These are phyloP conservation scores for Pseudogymnoascus sp. DNA, from an alignment of 2,329 filamentous ascomycete species.

Conservation along the genomic window DNA sequence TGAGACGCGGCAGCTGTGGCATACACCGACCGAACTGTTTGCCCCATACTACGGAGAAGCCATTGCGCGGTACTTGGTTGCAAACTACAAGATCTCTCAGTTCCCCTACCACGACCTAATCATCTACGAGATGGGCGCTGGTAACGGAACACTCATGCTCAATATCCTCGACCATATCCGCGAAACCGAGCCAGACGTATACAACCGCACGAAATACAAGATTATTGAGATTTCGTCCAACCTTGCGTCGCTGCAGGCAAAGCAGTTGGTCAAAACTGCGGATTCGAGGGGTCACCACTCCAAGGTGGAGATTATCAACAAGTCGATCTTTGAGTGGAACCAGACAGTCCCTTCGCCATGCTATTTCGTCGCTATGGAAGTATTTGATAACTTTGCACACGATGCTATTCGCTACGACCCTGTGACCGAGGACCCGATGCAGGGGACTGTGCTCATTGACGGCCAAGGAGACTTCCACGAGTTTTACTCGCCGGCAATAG, in stretches of 20 bases:
- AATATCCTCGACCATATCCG: constrained; percentile 97
- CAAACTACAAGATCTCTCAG: constrained; percentile 89
- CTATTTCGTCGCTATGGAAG: constrained; percentile 96
- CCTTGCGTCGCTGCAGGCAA: constrained; percentile 70
- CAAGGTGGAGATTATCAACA: constrained; percentile 91
- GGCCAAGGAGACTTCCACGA: constrained; percentile 84
- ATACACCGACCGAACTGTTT: constrained; percentile 96
- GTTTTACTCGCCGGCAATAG: constrained; percentile 76
- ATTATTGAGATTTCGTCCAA: constrained; percentile 91
- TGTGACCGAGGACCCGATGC: constrained; percentile 71
- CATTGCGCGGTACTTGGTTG: constrained; percentile 89
- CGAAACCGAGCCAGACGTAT: constrained; percentile 81
- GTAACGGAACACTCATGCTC: constrained; percentile 94
- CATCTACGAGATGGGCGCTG: constrained; percentile 98
- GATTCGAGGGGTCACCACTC: constrained; percentile 68
- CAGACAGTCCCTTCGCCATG: constrained; percentile 83
- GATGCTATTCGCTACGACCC: constrained; percentile 89
- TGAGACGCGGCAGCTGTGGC: constrained; percentile 86
- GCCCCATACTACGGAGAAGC: constrained; percentile 95
- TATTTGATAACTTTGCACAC: constrained; percentile 98
- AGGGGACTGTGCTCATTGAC: constrained; percentile 85
- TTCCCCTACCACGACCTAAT: constrained; percentile 96
- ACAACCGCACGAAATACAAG: constrained; percentile 85
- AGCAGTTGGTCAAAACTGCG: constrained; percentile 60
- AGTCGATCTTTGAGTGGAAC: constrained; percentile 91